These are phyloP conservation scores for Cytospora mali DNA, from an alignment of 2,329 filamentous ascomycete species.

Conservation along the genomic window DNA sequence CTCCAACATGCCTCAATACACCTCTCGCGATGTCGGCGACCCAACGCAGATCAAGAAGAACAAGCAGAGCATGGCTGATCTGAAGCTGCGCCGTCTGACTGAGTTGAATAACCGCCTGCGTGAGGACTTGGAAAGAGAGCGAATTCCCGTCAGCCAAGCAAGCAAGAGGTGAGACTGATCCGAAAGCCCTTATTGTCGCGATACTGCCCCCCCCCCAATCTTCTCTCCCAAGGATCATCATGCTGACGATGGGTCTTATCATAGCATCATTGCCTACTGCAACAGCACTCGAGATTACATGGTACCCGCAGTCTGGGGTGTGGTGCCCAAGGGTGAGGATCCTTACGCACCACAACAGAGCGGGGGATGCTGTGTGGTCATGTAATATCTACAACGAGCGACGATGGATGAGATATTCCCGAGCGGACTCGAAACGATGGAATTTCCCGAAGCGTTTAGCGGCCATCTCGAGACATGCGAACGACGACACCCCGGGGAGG, in stretches of 20 bases:
- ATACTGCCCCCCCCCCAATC: not conserved
- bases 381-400: conserved; percentile 57
- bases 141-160: conserved; percentile 94
- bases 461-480: conserved; percentile 25
- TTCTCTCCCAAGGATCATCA: not conserved
- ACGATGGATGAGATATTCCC: conserved; percentile 25
- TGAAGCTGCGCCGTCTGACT: conserved; percentile 93
- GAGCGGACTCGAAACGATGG: conserved; percentile 21
- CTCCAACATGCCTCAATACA: conserved; percentile 65
- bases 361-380: conserved; percentile 91
- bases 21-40: conserved; percentile 67
- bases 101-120: conserved; percentile 95
- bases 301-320: conserved; percentile 96
- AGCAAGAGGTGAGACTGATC: conserved; percentile 70
- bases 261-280: conserved; percentile 95
- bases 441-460: conserved; percentile 12
- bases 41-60: conserved; percentile 79
- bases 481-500: conserved; percentile 22
- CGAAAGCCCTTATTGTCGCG: conserved; percentile 4
- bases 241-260: conserved; percentile 20
- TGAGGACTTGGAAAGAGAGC: conserved; percentile 92
- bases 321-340: conserved; percentile 92
- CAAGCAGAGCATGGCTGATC: conserved; percentile 98
- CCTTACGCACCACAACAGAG: conserved; percentile 97
- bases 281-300: conserved; percentile 98